phyloP scores from a whole-genome alignment of 495 filamentous ascomycete species.

The Lasiosphaeria ovina region DNA sequence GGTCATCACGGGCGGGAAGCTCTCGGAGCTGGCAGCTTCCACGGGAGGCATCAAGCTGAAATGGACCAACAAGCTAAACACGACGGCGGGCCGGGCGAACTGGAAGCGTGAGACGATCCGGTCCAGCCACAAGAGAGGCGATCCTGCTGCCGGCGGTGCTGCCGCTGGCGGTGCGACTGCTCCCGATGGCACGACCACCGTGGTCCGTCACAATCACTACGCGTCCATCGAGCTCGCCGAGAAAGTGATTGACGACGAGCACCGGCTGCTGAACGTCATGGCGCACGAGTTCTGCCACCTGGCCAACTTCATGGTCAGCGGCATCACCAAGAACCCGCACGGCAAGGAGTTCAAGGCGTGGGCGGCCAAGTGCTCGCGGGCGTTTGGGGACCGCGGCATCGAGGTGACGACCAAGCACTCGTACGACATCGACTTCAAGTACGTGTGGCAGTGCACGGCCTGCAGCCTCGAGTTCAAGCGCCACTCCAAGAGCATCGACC shows the following conservation, averaged over 20 bases:
- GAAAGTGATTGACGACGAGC: conserved; percentile 75
- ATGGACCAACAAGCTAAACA: conserved; percentile 83
- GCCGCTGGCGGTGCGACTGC: not conserved
- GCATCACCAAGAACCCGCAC: conserved; percentile 68
- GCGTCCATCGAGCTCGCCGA: conserved; percentile 84
- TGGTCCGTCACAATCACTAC: conserved; percentile 51
- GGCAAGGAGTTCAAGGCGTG: conserved; percentile 80
- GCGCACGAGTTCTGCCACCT: conserved; percentile 97
- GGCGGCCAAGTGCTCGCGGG: conserved; percentile 39
- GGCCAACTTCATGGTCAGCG: conserved; percentile 77
- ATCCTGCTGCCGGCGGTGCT: not conserved
- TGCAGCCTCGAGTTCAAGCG: conserved; percentile 70
- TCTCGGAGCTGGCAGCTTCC: conserved; percentile 55
- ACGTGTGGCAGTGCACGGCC: conserved; percentile 73
- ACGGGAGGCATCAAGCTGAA: conserved; percentile 76
- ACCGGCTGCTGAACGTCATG: conserved; percentile 78
- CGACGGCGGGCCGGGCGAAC: conserved; percentile 82
- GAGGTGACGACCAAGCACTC: conserved; percentile 80
- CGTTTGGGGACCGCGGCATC: conserved; percentile 51
- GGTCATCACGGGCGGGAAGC: conserved; percentile 58
- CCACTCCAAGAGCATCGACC: conserved; percentile 80
- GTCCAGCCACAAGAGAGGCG: conserved; percentile 12
- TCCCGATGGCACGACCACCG: conserved; percentile 7
- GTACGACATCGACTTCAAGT: conserved; percentile 89
- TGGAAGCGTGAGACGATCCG: conserved; percentile 66